Conservation (phyloP, 1,139 yeast species). For the Yarrowia galli region DNA sequence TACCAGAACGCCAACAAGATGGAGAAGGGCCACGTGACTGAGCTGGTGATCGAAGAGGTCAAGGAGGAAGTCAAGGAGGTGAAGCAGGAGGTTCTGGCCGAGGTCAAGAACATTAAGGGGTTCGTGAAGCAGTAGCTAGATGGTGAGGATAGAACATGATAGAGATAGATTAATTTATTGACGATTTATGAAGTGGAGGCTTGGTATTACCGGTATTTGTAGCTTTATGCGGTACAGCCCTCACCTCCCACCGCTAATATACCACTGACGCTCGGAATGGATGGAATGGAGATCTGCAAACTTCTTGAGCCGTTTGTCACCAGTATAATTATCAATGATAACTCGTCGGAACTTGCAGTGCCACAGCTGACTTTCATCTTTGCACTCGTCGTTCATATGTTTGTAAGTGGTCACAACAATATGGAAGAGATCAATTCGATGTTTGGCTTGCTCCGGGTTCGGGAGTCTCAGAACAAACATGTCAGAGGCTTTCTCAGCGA, state of each 20-base stretch:
- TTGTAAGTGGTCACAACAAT: not conserved
- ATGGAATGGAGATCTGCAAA: not conserved
- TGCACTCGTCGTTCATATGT: not conserved
- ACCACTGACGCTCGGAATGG: not conserved
- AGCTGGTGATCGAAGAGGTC: conserved; percentile 10
- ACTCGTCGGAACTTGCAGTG: not conserved
- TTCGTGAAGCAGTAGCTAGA: conserved; percentile 1
- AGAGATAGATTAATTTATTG: conserved; percentile 26
- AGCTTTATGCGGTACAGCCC: no score
- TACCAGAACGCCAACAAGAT: conserved; percentile 53
- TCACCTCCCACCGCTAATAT: not conserved
- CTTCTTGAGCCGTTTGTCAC: not conserved
- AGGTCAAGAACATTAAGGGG: conserved; percentile 21
- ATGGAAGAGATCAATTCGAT: not conserved
- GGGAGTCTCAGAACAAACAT: not conserved
- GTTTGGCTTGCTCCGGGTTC: not conserved
- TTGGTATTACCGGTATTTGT: no score
- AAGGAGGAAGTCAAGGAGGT: conserved; percentile 20
- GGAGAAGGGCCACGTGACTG: conserved; percentile 5
- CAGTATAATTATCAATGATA: not conserved
- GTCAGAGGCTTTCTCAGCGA: not conserved
- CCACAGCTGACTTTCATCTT: not conserved
- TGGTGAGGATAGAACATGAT: not conserved
- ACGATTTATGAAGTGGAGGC: no score
- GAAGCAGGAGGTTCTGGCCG: conserved; percentile 19